These are phyloP conservation scores for Aurifilum marmelostoma DNA, from an alignment of 2,329 filamentous ascomycete genomes.

Conservation along the genomic window DNA sequence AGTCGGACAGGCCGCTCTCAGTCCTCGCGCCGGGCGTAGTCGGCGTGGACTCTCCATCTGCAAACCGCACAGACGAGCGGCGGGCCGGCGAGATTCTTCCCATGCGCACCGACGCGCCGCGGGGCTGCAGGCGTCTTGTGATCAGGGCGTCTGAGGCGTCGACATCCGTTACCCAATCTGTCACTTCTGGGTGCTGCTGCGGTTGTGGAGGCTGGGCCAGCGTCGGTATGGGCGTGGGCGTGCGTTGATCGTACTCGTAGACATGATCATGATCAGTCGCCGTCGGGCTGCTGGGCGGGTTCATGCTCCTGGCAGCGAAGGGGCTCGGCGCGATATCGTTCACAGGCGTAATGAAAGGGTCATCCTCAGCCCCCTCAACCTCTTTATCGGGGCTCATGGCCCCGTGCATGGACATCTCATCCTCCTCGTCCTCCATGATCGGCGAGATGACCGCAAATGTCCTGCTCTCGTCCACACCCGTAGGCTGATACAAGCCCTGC, in stretches of 20 bases:
- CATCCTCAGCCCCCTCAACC: slow-evolving; percentile 34
- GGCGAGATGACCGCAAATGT: slow-evolving; percentile 51
- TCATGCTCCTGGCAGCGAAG: slow-evolving; percentile 18
- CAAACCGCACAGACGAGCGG: slow-evolving; percentile 39
- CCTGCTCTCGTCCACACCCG: slow-evolving; percentile 37
- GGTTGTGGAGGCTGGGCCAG: slow-evolving; percentile 34
- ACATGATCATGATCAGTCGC: background rate
- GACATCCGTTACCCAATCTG: slow-evolving; percentile 61
- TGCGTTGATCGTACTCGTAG: slow-evolving; percentile 8
- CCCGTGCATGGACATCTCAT: slow-evolving; percentile 41
- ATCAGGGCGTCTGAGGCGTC: slow-evolving; percentile 59
- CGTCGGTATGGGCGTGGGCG: slow-evolving; percentile 24
- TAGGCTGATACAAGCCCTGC: slow-evolving; percentile 43
- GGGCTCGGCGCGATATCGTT: slow-evolving; percentile 31
- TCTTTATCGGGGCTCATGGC: slow-evolving; percentile 31
- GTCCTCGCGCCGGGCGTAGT: slow-evolving; percentile 42
- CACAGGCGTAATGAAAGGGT: slow-evolving; percentile 56
- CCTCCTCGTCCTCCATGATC: slow-evolving; percentile 63
- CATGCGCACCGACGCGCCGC: slow-evolving; percentile 37
- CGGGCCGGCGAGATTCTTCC: slow-evolving; percentile 42
- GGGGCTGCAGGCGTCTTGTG: slow-evolving; percentile 46
- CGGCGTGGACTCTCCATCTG: slow-evolving; percentile 19
- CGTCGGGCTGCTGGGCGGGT: slow-evolving; percentile 19
- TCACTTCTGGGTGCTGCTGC: slow-evolving; percentile 55
- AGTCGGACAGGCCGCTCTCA: slow-evolving; percentile 61